Percentiles rank a stretch among this genome's conserved stretches.
phyloP scores from a whole-genome alignment of 345 rosid species.

The Geranium brycei region DNA sequence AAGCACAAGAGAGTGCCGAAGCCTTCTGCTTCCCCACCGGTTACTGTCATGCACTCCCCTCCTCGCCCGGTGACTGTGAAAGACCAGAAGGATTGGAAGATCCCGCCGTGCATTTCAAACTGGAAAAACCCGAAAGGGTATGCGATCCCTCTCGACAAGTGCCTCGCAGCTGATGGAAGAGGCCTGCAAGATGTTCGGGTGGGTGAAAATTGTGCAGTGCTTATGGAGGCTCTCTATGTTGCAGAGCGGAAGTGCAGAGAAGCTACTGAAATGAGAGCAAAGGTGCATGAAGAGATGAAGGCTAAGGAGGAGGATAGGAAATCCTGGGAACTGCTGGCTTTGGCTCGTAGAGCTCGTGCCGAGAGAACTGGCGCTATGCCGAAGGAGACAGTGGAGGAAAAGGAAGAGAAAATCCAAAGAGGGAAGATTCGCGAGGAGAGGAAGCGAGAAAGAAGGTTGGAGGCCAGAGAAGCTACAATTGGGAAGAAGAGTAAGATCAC shows the following conservation, averaged over 20 bases:
- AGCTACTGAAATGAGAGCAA: slow-evolving; percentile 91
- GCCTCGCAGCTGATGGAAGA: slow-evolving; percentile 97
- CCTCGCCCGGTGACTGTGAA: slow-evolving; percentile 90
- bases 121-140: slow-evolving; percentile 98
- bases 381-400: slow-evolving; percentile 54
- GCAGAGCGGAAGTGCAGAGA: slow-evolving; percentile 97
- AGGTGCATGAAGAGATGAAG: slow-evolving; percentile 82
- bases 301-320: slow-evolving; percentile 88
- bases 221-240: slow-evolving; percentile 76
- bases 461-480: slow-evolving; percentile 79
- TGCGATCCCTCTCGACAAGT: slow-evolving; percentile 90
- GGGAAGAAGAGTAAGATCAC: slow-evolving; percentile 96
- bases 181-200: slow-evolving; percentile 83
- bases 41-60: slow-evolving; percentile 92
- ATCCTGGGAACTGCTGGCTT: slow-evolving; percentile 78
- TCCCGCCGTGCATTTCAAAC: slow-evolving; percentile 90
- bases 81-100: slow-evolving; percentile 97
- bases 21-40: slow-evolving; percentile 97
- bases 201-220: slow-evolving; percentile 76
- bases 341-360: slow-evolving; percentile 88
- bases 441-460: slow-evolving; percentile 77
- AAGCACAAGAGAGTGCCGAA: slow-evolving; percentile 92
- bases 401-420: slow-evolving; percentile 62
- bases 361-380: slow-evolving; percentile 66
- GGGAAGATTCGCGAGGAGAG: slow-evolving; percentile 92